A percentile compares a stretch with the other conserved stretches of the same genome.
These are phyloP conservation scores for Vinca major DNA, from an alignment of 305 asterid species.

Conservation along the genomic window DNA sequence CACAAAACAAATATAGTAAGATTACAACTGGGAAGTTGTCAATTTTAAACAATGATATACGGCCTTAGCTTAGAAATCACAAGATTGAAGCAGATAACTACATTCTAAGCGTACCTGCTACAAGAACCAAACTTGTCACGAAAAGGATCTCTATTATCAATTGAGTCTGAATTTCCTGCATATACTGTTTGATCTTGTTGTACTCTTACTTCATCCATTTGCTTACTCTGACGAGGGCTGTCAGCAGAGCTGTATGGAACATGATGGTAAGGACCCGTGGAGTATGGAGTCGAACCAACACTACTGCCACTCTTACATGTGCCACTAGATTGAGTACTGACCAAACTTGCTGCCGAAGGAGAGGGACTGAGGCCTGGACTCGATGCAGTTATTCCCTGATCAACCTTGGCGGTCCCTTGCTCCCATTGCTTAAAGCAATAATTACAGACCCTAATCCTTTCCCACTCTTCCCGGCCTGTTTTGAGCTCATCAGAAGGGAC, in stretches of 20 bases:
- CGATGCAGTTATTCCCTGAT: conserved; percentile 30
- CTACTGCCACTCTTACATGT: conserved; percentile 61
- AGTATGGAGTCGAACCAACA: conserved; percentile 51
- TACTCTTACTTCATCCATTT: conserved; percentile 33
- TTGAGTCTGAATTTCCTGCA: conserved; percentile 29
- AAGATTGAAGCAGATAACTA: neutral
- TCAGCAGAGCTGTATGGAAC: conserved; percentile 39
- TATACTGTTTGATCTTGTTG: conserved; percentile 29
- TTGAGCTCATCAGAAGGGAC: conserved; percentile 44
- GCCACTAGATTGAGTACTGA: conserved; percentile 58
- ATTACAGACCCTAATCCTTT: conserved; percentile 61
- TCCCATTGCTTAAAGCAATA: conserved; percentile 72
- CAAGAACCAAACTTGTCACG: conserved; percentile 36
- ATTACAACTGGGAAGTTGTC: neutral
- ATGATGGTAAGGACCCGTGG: conserved; percentile 60
- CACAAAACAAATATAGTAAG: neutral
- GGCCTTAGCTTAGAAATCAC: neutral
- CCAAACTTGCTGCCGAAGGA: conserved; percentile 60
- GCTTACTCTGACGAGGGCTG: conserved; percentile 31
- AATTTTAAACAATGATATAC: neutral
- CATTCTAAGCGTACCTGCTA: conserved; percentile 40
- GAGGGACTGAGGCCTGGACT: conserved; percentile 49
- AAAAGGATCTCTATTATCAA: conserved; percentile 34
- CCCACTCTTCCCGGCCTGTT: conserved; percentile 46
- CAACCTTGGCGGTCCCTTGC: conserved; percentile 35